phyloP scores from a whole-genome alignment of 1,284 basidiomycete species.

The Rhodotorula sp. region DNA sequence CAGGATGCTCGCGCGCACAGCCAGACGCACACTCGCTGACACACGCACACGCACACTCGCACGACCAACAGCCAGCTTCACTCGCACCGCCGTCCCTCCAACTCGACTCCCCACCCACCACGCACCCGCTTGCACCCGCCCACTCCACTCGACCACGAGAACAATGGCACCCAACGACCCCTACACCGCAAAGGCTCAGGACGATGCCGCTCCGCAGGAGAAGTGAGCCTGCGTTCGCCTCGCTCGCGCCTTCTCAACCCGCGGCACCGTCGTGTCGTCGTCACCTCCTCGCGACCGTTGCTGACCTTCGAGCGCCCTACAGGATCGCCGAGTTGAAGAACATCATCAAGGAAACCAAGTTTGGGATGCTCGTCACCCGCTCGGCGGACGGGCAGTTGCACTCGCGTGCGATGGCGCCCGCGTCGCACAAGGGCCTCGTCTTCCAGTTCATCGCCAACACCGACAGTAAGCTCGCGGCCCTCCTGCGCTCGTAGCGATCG shows the following conservation, averaged over 20 bases:
- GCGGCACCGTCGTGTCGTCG: not conserved
- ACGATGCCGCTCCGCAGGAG: conserved; percentile 30
- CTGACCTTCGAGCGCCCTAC: not conserved
- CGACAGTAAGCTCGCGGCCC: conserved; percentile 47
- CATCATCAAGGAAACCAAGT: conserved; percentile 37
- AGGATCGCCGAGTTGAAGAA: conserved; percentile 19
- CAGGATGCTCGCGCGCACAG: not conserved
- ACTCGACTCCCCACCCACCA: too few species aligned
- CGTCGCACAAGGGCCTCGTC: conserved; percentile 41
- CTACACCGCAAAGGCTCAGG: conserved; percentile 39
- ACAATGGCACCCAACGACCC: conserved; percentile 32
- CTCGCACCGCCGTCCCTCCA: not conserved
- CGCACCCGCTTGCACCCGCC: not conserved
- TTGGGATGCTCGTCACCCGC: conserved; percentile 77
- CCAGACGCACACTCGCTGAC: conserved; percentile 7
- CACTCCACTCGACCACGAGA: not conserved
- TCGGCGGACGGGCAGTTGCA: conserved; percentile 72
- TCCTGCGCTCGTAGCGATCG: too few species aligned
- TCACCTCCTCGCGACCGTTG: not conserved
- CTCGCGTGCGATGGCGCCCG: conserved; percentile 61
- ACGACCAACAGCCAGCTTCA: not conserved
- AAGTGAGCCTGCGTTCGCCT: conserved; percentile 2
- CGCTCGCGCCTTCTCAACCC: not conserved
- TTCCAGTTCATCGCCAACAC: conserved; percentile 76
- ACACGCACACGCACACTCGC: not conserved